Percentiles rank a stretch among this genome's conserved stretches.
Conservation (phyloP, 1,284 basidiomycete species). For the Phenoliferia sp. region DNA sequence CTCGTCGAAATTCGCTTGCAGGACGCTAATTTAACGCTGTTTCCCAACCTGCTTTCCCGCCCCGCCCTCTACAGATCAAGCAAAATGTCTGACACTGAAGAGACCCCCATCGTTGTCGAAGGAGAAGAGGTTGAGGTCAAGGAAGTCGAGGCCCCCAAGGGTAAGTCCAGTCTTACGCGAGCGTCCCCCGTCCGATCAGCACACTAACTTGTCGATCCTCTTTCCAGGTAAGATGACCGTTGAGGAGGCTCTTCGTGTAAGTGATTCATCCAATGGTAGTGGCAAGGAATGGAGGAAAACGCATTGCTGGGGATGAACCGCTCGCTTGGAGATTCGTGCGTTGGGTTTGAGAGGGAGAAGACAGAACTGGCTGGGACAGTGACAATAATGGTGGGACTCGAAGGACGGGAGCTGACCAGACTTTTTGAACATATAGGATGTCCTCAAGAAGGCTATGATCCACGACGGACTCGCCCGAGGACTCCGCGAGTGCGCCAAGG, state of each 20-base stretch:
- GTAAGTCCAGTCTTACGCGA: conserved; percentile 39
- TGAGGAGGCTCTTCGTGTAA: conserved; percentile 93
- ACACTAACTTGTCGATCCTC: too few species aligned
- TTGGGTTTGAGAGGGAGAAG: too few species aligned
- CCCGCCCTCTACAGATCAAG: not conserved
- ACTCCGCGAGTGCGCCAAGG: conserved; percentile 96
- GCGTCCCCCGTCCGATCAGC: too few species aligned
- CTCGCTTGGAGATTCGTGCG: too few species aligned
- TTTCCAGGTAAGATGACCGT: conserved; percentile 94
- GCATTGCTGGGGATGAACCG: too few species aligned
- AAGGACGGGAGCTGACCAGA: not conserved
- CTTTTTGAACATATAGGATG: conserved; percentile 49
- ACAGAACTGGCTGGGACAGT: too few species aligned
- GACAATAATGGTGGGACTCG: too few species aligned
- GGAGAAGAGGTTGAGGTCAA: conserved; percentile 54
- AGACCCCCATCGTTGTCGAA: conserved; percentile 42
- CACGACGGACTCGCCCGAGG: conserved; percentile 98
- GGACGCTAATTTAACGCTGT: not conserved
- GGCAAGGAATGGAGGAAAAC: too few species aligned
- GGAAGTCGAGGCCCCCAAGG: conserved; percentile 78
- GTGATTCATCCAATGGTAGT: not conserved
- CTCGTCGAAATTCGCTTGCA: not conserved
- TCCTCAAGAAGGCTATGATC: conserved; percentile 90
- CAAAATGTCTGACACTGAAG: not conserved
- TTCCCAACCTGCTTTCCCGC: not conserved